Base-by-base conservation (phyloP, 2,329 filamentous ascomycete genomes). In the Monosporascus sp. region DNA sequence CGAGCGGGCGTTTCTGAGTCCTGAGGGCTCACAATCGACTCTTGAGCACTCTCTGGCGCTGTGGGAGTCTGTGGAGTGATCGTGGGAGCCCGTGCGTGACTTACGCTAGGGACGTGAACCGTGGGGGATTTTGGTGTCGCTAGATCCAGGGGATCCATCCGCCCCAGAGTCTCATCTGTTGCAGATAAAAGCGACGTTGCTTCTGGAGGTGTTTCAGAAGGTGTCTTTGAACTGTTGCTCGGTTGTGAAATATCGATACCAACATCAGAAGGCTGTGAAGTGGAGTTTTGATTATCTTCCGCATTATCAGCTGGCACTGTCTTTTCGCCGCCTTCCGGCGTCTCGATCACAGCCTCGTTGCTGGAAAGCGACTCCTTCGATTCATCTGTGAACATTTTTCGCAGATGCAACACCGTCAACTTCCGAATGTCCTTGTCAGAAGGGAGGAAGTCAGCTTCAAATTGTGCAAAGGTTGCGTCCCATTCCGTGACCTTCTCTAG, bases 391-490 rank as follows among this genome's bases (percentile, higher is more conserved):
- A 99, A 99, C 68, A 99, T 89, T 68, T 95, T 96, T 67, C 89
- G 93, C 53, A 99, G 76, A 67, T 99, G 95, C 56, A 97, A 80
- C 54, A 93, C 90, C 14, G 94, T 96, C 55, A 99, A 76, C 63
- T 94, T 85, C 57, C 91, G 83, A 64, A 99, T 96, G 72, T 99
- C 94, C 65, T 96, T 97, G 69, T 99, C 95, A 0, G 93, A 66
- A 86, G 88, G 93, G 63, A 99, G 87, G 72, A 93, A 99, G 62
- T 96, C 89, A 44, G 85, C 83, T 67, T 99, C 95, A 55, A 99
- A 97, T 51, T 94, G 88, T 52, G 84, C 80, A 72, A 99, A 99
- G 0, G 84, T 84, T 24, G 87, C 84, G 65, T 99, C 95, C 94
- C 94, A 99, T 58, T 92, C 90, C 20, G 91, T 85, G 4, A 93